Base-by-base conservation (phyloP, 2,329 filamentous ascomycete genomes). In the Daldinia sp. region DNA sequence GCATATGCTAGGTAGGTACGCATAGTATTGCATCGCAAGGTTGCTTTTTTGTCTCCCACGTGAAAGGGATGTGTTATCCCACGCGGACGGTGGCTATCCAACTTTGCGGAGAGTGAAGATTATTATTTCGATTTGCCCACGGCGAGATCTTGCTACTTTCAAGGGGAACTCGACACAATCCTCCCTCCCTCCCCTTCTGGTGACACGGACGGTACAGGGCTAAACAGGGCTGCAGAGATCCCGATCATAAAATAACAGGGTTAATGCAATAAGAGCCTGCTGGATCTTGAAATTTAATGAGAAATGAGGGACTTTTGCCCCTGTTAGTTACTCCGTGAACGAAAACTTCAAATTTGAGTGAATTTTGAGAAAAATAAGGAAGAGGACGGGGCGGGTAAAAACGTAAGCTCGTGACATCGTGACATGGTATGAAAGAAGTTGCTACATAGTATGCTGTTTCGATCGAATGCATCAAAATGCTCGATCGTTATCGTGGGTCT, bases 151-250 rank as follows among this genome's bases (percentile, higher is more conserved):
- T 50, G 54, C 25, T 29, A n/a, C 54, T 50, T 61, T 58, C 54
- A 49, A 27, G 23, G n/a, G 23, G 4, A 9, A 27, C n/a, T n/a
- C n/a, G n/a, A n/a, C n/a, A n/a, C n/a, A 47, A 47, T 4, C 41
- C n/a, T n/a, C 10, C 23, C 41, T 13, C 9, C 19, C 15, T 8
- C 8, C 34, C 50, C 45, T 47, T 27, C 56, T 58, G 57, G 57
- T 64, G 53, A 55, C 52, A 58, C 48, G 30, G 56, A 58, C 48
- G 30, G 56, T 35, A n/a, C 55, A 61, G 60, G 60, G 63, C 63
- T 66, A 58, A 53, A 63, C 63, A 61, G 60, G 64, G 60, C 64
- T 66, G 64, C 60, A 66, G 35, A 43, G 45, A 63, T 66, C 47
- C 47, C 19, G 58, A 63, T 61, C 60, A 47, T 49, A 41, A 47